Percentiles rank a stretch among this genome's conserved stretches.
phyloP scores from a whole-genome alignment of 768 basidiomycete species.

The Cyathus striatus region DNA sequence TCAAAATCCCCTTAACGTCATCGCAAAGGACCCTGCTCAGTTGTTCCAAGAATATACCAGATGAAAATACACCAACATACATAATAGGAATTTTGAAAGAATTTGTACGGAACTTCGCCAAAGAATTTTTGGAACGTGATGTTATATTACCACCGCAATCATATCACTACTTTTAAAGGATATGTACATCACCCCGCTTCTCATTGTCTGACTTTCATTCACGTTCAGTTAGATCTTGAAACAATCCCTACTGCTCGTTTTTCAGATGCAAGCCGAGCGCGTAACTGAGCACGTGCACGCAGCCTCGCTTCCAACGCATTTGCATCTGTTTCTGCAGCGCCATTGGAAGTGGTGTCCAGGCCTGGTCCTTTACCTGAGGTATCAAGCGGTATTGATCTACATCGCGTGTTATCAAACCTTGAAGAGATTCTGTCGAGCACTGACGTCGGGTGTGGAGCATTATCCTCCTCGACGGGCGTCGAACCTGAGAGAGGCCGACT shows the following conservation, averaged over 20 bases:
- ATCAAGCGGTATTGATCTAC: slow-evolving; percentile 5
- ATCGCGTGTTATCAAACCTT: slow-evolving; percentile 4
- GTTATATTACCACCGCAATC: no score
- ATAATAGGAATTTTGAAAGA: no score
- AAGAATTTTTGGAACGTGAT: no score
- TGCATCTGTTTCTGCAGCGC: slow-evolving; percentile 15
- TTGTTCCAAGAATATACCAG: background rate
- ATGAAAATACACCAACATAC: no score
- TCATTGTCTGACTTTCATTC: no score
- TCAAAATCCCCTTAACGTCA: background rate
- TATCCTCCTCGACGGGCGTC: slow-evolving; percentile 3
- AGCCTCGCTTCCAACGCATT: slow-evolving; percentile 35
- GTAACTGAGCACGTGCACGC: slow-evolving; percentile 43
- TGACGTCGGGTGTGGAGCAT: slow-evolving; percentile 5
- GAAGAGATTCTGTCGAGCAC: slow-evolving; percentile 10
- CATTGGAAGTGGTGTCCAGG: slow-evolving; percentile 8
- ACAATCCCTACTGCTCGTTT: slow-evolving; percentile 16
- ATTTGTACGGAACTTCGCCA: no score
- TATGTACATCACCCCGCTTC: no score
- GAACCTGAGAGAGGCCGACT: no score
- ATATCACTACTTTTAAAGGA: no score
- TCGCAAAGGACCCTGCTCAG: background rate
- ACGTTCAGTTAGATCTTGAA: background rate
- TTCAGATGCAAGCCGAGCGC: slow-evolving; percentile 41
- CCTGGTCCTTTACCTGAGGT: slow-evolving; percentile 2